A percentile compares a stretch with the other conserved stretches of the same genome.
These are phyloP conservation scores for Cryptosporidium sp. DNA, from an alignment of 169 alveolate genomes.

Conservation along the genomic window DNA sequence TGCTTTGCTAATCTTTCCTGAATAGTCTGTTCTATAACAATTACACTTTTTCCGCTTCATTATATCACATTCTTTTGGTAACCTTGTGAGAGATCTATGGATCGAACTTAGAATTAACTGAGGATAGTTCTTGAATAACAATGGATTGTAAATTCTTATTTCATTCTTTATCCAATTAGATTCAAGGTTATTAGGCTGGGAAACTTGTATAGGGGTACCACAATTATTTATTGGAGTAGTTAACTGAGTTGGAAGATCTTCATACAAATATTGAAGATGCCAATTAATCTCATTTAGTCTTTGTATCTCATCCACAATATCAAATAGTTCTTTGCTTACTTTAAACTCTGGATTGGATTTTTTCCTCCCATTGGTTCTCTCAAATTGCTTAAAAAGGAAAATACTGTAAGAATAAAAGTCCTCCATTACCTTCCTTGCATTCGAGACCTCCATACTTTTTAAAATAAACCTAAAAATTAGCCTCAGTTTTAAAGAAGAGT, in stretches of 20 bases:
- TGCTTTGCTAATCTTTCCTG: not conserved
- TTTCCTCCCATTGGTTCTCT: not conserved
- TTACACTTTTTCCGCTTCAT: not conserved
- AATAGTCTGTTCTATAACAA: not conserved
- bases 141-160: constrained; percentile 26
- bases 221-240: constrained; percentile 58
- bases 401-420: constrained; percentile 42
- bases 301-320: constrained; percentile 45
- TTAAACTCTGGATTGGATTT: not conserved
- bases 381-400: constrained; percentile 14
- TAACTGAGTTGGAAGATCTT: constrained; percentile 7
- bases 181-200: not conserved
- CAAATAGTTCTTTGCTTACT: constrained; percentile 20
- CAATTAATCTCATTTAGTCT: constrained; percentile 40
- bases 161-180: constrained; percentile 43
- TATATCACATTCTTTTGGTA: constrained; percentile 31
- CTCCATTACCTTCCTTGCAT: constrained; percentile 5
- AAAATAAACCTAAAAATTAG: constrained; percentile 31
- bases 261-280: constrained; percentile 29
- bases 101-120: constrained; percentile 43
- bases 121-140: constrained; percentile 33
- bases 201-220: constrained; percentile 49
- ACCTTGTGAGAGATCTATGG: constrained; percentile 19
- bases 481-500: not conserved
- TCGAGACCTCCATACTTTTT: not conserved